Percentiles rank a stretch among this genome's conserved stretches.
These are phyloP conservation scores for Globisporangium rhizosaccharum DNA, from an alignment of 352 stramenopile species.

Conservation along the genomic window DNA sequence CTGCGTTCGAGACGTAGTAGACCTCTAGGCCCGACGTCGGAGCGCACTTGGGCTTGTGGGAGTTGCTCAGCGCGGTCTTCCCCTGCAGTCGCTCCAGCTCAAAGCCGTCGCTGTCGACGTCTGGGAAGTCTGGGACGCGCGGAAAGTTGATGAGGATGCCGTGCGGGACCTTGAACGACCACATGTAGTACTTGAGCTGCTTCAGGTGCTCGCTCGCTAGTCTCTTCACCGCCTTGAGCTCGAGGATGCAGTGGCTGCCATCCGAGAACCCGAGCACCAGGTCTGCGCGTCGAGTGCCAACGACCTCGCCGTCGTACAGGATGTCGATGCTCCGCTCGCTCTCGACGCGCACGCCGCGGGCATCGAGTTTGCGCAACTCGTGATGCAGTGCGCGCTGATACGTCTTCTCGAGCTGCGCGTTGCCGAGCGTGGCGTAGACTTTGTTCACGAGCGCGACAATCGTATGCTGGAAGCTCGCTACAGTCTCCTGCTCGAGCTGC, in stretches of 20 bases:
- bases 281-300: slow-evolving; percentile 28
- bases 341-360: slow-evolving; percentile 19
- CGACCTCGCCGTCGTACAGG: slow-evolving; percentile 21
- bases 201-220: slow-evolving; percentile 20
- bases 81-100: neutral
- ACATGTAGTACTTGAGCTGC: slow-evolving; percentile 42
- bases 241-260: slow-evolving; percentile 24
- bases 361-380: slow-evolving; percentile 16
- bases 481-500: neutral
- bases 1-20: neutral
- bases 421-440: slow-evolving; percentile 24
- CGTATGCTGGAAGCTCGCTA: slow-evolving; percentile 7
- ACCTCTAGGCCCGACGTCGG: neutral
- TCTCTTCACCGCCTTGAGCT: slow-evolving; percentile 27
- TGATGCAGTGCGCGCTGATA: slow-evolving; percentile 28
- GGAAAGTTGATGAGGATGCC: slow-evolving; percentile 46
- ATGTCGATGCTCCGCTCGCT: slow-evolving; percentile 29
- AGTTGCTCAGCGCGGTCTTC: neutral
- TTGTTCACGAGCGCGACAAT: slow-evolving; percentile 27
- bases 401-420: slow-evolving; percentile 30
- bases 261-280: slow-evolving; percentile 22
- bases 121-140: slow-evolving; percentile 23
- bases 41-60: neutral
- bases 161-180: slow-evolving; percentile 22
- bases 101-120: slow-evolving; percentile 9